Base-by-base conservation (phyloP, 805 yeast species). In the Candida suzukii region DNA sequence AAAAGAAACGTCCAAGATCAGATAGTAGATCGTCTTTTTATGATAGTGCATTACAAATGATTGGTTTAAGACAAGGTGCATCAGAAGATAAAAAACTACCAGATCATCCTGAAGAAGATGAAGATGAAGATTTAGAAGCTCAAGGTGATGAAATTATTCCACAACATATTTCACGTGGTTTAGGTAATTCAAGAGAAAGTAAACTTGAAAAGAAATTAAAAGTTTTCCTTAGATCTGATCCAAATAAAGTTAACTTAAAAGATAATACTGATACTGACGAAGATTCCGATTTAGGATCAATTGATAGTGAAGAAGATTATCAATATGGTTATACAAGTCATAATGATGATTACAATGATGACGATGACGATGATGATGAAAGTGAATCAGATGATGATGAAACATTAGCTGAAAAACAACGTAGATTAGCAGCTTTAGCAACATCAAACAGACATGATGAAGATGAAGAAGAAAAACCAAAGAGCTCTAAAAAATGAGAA, bases 401-500 rank as follows among this genome's bases (percentile, higher is more conserved):
- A n/a, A 18, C 29, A 17, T 21, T 17, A 18, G 28, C 35, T 31
- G 64, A 60, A 31, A 49, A 56, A 28, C 54, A 52, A 11, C 50
- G 63, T 40, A 49, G 66, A 37, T 42, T 54, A 31, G 61, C 58
- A 11, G 64, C 63, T 2, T 48, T 58, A 33, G 47, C 46, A 18
- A 38, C 43, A 16, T 49, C 58, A 2, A 54, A 52, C 19, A 50
- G 64, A 37, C 63, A 61, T 32, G 58, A 60, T 41, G 63, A 58
- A 35, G 66, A 67, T 35, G 68, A 66, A 45, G 70, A 66, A 38
- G 62, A 60, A 5, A 47, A 57, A 7, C 48, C 48, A 16, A 37
- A 30, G n/a, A 48, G 37, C 24, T 35, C 37, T 17, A 31, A 31
- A 12, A 31, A 31, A 31, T 31, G 22, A 31, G n/a, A n/a, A n/a